Base-by-base conservation (phyloP, 192 early-diverging fungal genomes). In the Coemansia sp. region DNA sequence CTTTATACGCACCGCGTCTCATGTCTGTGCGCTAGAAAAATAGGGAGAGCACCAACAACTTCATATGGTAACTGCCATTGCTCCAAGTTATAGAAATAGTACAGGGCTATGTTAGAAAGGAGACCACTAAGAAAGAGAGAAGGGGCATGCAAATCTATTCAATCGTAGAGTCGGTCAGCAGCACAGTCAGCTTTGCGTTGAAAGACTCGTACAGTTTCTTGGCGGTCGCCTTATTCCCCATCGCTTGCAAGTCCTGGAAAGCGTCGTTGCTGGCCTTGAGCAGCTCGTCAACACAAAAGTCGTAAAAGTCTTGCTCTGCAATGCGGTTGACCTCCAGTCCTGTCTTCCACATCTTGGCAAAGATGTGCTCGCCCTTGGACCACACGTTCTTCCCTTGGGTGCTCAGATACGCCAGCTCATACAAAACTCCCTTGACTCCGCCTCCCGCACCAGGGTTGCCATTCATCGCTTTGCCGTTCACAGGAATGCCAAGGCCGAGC, bases 271-370 rank as follows among this genome's bases (percentile, higher is more conserved):
- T 82, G 34, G 70, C 70, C 64, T 82, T 82, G 65, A 82, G 70
- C 46, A 82, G 70, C 67, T 82, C 79, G 56, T 82, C 79, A 10
- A 82, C 79, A 42, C 79, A 82, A 65, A 70, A 82, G 70, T 82
- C 79, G 59, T 76, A 82, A 66, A 82, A 82, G 59, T 82, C 79
- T 59, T 82, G 79, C 67, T 82, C 79, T 16, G 79, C 79, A 50
- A 82, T 76, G 1, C 79, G 79, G 45, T 69, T 82, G 59, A 82
- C 72, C 36, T 82, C 79, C 56, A 82, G 62, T 28, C 79, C 79
- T 0, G 70, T 61, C 64, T 70, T 73, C 31, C 56, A 45, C 79
- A 82, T 76, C 38, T 74, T 71, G 31, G 59, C 62, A 58, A 82
- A 70, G 23, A 82, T 69, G 34, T 69, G 66, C 59, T 82, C 79